Evolutionary conservation across 306 rosid genomes (phyloP), one percentile per base, ranked within the genome.

Genomic region (Albizia julibrissin): DNA sequence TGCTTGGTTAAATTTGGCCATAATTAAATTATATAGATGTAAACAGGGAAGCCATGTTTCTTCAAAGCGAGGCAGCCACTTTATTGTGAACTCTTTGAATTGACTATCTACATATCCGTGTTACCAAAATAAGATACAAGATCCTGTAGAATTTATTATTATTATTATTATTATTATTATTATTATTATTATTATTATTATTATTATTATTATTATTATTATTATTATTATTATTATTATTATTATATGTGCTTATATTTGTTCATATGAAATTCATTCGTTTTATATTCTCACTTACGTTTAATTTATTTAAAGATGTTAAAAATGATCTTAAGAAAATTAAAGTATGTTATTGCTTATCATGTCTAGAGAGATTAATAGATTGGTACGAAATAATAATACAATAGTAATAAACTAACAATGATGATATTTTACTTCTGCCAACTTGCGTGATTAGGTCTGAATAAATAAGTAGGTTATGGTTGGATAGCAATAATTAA

Each of bases 41-140:
- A 85, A 82, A 43, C 46, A 66, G 37, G 78, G 82, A 74, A 84
- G 74, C 70, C 80, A 44, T 78, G 61, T 56, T 75, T 69, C 83
- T 74, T 69, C 71, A 71, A 83, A 80, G 31, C n/a, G 58, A 33
- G 61, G 69, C 47, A 26, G 46, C 27, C 83, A 76, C 66, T 16
- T 64, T 56, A 64, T 54, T 14, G 22, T 21, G 29, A 50, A 31
- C 42, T 39, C 43, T 76, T 59, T 81, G 39, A 47, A 69, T 81
- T 72, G 77, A 77, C 49, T 1, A 26, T 29, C 31, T 29, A 29
- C 31, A 1, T 29, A 33, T 19, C 21, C 3, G 58, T 50, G 8
- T 50, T 50, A 19, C 24, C 24, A 16, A 19, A 52, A 18, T 6
- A 4, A 16, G 10, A 52, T 18, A 3, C 2, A 11, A 54, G 61